Conservation (phyloP, 208 protist species). For the Lotmaria passim region DNA sequence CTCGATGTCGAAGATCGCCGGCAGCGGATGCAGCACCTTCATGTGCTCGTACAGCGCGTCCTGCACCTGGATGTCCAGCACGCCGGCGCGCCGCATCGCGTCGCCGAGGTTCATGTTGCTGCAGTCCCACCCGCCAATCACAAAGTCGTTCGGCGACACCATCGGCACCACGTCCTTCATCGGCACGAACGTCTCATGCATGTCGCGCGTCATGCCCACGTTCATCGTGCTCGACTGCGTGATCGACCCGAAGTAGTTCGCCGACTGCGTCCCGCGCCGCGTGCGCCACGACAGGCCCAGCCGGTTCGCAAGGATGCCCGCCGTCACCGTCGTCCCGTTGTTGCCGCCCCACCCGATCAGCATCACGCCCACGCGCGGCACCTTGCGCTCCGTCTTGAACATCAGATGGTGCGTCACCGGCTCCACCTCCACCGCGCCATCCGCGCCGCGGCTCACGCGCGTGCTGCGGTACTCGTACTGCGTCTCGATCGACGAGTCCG, state of each 20-base stretch:
- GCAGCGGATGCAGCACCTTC: conserved; percentile 92
- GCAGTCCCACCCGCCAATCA: conserved; percentile 99
- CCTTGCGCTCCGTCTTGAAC: conserved; percentile 92
- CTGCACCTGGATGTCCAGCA: conserved; percentile 96
- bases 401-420: conserved; percentile 66
- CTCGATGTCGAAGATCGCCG: conserved; percentile 96
- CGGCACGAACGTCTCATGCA: conserved; percentile 93
- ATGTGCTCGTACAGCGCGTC: conserved; percentile 84
- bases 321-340: conserved; percentile 99
- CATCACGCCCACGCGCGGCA: conserved; percentile 93
- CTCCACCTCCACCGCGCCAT: conserved; percentile 67
- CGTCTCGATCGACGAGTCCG: conserved; percentile 75
- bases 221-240: conserved; percentile 97
- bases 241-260: conserved; percentile 98
- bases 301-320: conserved; percentile 97
- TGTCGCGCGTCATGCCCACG: conserved; percentile 89
- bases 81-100: conserved; percentile 95
- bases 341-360: conserved; percentile 98
- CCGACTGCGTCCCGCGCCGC: conserved; percentile 84
- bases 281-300: conserved; percentile 94
- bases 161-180: conserved; percentile 96
- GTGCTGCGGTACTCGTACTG: conserved; percentile 89
- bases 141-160: conserved; percentile 97
- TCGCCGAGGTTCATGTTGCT: conserved; percentile 92
- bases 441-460: conserved; percentile 38